Evolutionary conservation across 2,329 filamentous ascomycete species (phyloP).

Genomic region (Fusarium tuaranense): DNA sequence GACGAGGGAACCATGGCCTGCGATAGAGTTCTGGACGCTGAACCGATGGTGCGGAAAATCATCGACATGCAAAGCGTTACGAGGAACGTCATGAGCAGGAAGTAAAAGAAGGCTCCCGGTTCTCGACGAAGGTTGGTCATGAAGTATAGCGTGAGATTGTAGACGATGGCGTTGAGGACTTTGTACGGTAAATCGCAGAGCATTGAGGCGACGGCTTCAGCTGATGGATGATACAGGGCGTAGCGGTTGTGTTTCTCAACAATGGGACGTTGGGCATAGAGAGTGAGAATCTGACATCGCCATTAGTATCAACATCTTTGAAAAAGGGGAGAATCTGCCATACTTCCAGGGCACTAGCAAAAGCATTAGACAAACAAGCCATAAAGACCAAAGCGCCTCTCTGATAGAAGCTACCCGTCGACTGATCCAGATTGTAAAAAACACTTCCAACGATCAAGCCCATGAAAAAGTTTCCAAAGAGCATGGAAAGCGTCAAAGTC

Average conservation of each 20-base stretch:
- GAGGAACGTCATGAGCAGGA: constrained; percentile 57
- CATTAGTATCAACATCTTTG: constrained; percentile 41
- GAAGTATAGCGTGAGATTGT: constrained; percentile 61
- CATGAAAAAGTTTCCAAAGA: constrained; percentile 59
- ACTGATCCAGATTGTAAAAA: constrained; percentile 59
- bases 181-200: constrained; percentile 57
- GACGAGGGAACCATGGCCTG: constrained; percentile 56
- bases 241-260: constrained; percentile 52
- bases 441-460: constrained; percentile 64
- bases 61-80: constrained; percentile 43
- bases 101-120: constrained; percentile 60
- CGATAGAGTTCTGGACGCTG: constrained; percentile 64
- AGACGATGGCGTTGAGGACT: constrained; percentile 51
- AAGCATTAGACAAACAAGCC: constrained; percentile 63
- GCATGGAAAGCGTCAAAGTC: constrained; percentile 51
- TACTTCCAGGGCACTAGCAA: constrained; percentile 50
- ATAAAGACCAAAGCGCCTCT: constrained; percentile 63
- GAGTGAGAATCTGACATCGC: constrained; percentile 36
- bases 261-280: constrained; percentile 48
- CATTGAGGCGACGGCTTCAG: constrained; percentile 48
- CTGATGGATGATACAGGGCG: constrained; percentile 49
- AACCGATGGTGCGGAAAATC: constrained; percentile 58
- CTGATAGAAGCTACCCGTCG: constrained; percentile 58
- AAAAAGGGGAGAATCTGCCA: fast-evolving
- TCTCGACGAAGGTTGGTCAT: constrained; percentile 59